Evolutionary conservation across 495 filamentous ascomycete genomes (phyloP), one percentile per base, ranked within the genome.

Genomic region (Beverwykella pulmonaria): DNA sequence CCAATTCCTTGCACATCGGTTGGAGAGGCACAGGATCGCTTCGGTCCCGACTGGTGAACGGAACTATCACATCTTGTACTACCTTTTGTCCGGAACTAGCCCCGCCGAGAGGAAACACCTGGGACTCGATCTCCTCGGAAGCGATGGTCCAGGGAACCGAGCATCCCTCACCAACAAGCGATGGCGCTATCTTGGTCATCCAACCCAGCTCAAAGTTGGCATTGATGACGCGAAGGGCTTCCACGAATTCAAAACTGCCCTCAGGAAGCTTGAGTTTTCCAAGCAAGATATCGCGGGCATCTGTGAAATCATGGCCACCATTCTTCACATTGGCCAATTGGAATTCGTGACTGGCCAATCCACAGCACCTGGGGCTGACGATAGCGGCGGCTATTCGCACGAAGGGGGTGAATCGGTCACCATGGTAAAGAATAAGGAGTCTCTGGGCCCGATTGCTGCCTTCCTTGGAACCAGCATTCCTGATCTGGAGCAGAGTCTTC

Each of bases 191-290:
- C 82, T 98, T 25, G 94, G 94, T 20, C 94, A 98, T 73, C 93
- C 93, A 1, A 96, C 93, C 0, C 94, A 98, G 74, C 82, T 98
- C 27, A 97, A 96, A 74, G 91, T 98, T 30, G 94, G 94, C 23
- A 91, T 98, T 74, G 97, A 98, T 73, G 94, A 98, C 75, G 80
- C 86, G 3, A 93, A 97, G 72, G 93, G 93, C 0, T 98, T 98
- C 77, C 91, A 95, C 74, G 89, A 97, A 55, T 98, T 98, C 81
- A 98, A 98, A 81, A 96, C 90, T 0, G 94, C 94, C 2, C 79
- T 98, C 55, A 80, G 93, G 49, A 97, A 96, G 75, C 83, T 98
- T 39, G 94, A 97, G 75, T 97, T 98, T 69, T 91, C 93, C 1
- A 84, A 92, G 23, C 86, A 87, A 67, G 93, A 97, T 70, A 97